Base-by-base conservation (phyloP, 495 filamentous ascomycete genomes). In the Collariella sp. region DNA sequence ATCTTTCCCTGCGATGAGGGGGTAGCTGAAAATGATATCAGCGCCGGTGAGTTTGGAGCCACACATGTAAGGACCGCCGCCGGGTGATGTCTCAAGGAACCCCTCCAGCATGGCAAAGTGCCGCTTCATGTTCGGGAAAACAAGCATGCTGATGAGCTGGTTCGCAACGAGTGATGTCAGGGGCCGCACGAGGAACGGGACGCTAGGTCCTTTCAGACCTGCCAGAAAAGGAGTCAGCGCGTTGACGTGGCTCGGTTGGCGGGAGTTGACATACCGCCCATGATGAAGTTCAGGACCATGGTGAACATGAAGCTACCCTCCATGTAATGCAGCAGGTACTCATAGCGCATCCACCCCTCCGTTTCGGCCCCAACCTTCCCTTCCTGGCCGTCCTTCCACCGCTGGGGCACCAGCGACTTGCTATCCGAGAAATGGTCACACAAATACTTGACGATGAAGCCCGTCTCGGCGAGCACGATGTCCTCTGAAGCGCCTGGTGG, bases 181-280 rank as follows among this genome's bases (percentile, higher is more conserved):
- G 7, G 87, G 88, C 39, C 82, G 83, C 59, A 95, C 70, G 74
- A 94, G 91, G 77, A 94, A 95, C 0, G 88, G 88, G 3, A 85
- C 67, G 0, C 81, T 77, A 1, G 78, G 68, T 12, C 79, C 78
- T 56, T 79, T 81, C 44, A 95, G 43, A 7, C 54, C 58, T 54
- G 34, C 33, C 16, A 31, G 12, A 12, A 31, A n/a, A 18, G 11
- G 23, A 36, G 55, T 57, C 36, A 54, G 49, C 29, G 41, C 19
- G 50, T 4, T 9, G 7, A 16, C 15, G 7, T 12, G 20, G n/a
- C n/a, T 29, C 13, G 19, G 19, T 24, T 2, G 3, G 7, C 4
- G 50, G 34, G 40, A 43, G 16, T 13, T 40, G 1, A 10, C 51
- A 15, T 36, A 54, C 51, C 20, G 7, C 5, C 66, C 33, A 83